Base-by-base conservation (phyloP, 495 filamentous ascomycete species). In the Neurospora sp. region DNA sequence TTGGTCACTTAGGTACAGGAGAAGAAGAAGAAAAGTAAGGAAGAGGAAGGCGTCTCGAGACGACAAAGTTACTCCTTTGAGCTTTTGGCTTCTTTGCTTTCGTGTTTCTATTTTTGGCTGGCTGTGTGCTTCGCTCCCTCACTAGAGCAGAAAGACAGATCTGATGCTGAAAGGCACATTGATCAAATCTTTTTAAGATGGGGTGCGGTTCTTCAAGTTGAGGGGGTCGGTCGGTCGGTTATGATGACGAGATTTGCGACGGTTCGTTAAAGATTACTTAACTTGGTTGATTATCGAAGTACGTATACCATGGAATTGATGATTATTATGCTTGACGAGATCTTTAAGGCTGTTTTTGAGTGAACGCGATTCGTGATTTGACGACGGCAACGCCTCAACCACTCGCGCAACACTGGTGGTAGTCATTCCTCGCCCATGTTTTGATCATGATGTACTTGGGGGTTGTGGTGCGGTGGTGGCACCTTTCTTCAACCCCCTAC, bases 131-230 rank as follows among this genome's bases (percentile, higher is more conserved):
- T 27, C 27, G 53, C 53, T 65, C 14, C 53, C 6, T 65, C 12
- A 65, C 1, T 35, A 27, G 18, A 18, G 53, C 22, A 37, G 31
- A 31, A 31, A 35, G 27, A 37, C 53, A 3, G 27, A 65, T 31
- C 53, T 37, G 53, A 16, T 65, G 14, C 53, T 59, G 27, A 59
- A 7, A 11, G 11, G 48, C 20, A 22, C 27, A n/a, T 73, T 70
- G 20, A 44, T 68, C 18, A 31, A 41, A 31, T 38, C 72, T 59
- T 73, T 73, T 70, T 53, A 18, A 42, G 59, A 38, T 41, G 69
- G 61, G 9, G 22, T 73, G 75, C 39, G 71, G 69, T 73, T 76
- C 73, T 76, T 73, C 69, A 48, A 61, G 75, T 73, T 76, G 61
- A 5, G 10, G 20, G 20, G 46, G 10, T 20, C 9, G 8, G n/a